Evolutionary conservation across 2,329 filamentous ascomycete species (phyloP), one percentile per base, ranked within the genome.

Genomic region (Cladosporium sp.): DNA sequence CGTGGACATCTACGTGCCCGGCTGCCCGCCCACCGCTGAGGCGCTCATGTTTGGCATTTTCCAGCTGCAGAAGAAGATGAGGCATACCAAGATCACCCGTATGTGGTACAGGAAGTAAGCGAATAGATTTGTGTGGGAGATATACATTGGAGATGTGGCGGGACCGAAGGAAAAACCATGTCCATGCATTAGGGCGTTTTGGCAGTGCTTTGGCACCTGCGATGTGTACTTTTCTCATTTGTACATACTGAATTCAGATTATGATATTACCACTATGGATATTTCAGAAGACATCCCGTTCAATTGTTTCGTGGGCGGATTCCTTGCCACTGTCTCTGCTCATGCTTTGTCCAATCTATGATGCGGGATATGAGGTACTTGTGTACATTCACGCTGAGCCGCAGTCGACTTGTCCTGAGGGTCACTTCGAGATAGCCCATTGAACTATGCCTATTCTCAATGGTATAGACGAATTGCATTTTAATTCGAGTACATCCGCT

Each of bases 1-100:
- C 5, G 87, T 90, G 51, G 87, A 91, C 68, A 80, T 90, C 39
- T 91, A 89, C 67, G 86, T 90, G 3, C 86, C 86, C 19, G 86
- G 86, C 1, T 90, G 86, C 61, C 76, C 76, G 27, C 76, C 76
- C 0, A 78, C 76, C 5, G 67, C 71, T 27, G 76, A 79, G 61
- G 76, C 76, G 18, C 65, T 79, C 55, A 71, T 79, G 67, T 77
- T 77, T 56, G 76, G 84, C 43, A 84, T 89, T 64, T 86, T 90
- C 71, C 83, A 87, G 69, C 69, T 89, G 53, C 85, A 89, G 73
- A 83, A 83, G 69, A 89, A 89, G 78, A 87, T 89, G 79, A 75
- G 85, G 59, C 68, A 73, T 60, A 75, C 72, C 37, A 73, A 71
- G 65, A 70, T 80, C 54, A 79, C 74, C 37, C 69, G 76, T 55